These are phyloP conservation scores for Hymenoscyphus occultus DNA, from an alignment of 2,329 filamentous ascomycete genomes.

Conservation along the genomic window DNA sequence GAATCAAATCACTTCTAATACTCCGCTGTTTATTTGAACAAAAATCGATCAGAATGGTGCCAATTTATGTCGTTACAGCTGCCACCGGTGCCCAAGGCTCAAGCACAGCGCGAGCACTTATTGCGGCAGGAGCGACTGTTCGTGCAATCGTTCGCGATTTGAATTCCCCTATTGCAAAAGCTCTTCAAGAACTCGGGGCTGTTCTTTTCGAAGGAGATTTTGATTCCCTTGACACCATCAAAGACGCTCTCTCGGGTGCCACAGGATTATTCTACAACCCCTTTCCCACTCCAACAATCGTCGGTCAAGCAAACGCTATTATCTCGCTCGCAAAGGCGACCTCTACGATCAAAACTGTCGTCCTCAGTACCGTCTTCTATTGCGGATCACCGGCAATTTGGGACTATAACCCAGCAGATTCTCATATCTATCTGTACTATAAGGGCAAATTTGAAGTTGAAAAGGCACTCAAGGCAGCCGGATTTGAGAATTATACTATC, in stretches of 20 bases:
- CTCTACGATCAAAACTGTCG: constrained; percentile 15
- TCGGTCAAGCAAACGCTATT: constrained; percentile 11
- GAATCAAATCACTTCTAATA: not conserved
- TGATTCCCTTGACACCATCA: constrained; percentile 35
- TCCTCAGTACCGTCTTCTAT: constrained; percentile 15
- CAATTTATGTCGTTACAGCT: constrained; percentile 3
- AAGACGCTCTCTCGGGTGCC: constrained; percentile 37
- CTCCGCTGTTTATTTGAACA: not conserved
- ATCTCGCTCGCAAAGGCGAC: constrained; percentile 9
- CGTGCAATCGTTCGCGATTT: constrained; percentile 39
- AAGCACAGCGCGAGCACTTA: constrained; percentile 35
- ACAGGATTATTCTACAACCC: constrained; percentile 19
- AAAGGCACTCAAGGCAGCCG: constrained; percentile 14
- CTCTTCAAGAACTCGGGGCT: constrained; percentile 31
- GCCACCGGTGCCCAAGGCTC: constrained; percentile 4
- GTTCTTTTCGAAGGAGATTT: constrained; percentile 40
- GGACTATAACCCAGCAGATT: constrained; percentile 8
- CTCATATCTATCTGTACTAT: constrained; percentile 13
- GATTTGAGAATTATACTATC: constrained; percentile 18
- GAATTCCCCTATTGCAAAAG: constrained; percentile 30
- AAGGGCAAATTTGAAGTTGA: constrained; percentile 16
- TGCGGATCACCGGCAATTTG: constrained; percentile 7
- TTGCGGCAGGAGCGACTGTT: constrained; percentile 35
- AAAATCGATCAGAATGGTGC: not conserved
- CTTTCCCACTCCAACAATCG: constrained; percentile 6